Conservation (phyloP, 2,329 filamentous ascomycete genomes). For the Tolypocladium tropicale region DNA sequence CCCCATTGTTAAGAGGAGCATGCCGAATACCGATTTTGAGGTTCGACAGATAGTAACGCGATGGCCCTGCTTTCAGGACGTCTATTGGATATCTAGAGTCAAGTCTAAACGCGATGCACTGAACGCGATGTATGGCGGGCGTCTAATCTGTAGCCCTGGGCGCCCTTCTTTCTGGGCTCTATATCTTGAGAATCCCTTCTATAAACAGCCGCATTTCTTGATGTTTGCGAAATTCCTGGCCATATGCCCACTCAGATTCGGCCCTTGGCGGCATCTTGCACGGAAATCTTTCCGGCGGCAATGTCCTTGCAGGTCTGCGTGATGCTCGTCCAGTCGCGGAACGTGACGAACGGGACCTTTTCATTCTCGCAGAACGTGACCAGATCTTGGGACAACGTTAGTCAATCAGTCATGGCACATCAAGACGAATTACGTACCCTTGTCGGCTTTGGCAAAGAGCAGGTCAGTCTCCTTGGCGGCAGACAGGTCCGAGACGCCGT, state of each 20-base stretch:
- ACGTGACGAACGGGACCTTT: constrained; percentile 78
- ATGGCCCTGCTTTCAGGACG: not conserved
- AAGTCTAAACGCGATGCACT: not conserved
- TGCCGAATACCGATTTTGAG: no score
- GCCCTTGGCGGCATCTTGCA: constrained; percentile 57
- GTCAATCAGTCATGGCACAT: not conserved
- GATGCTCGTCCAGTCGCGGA: constrained; percentile 76
- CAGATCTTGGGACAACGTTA: constrained; percentile 48
- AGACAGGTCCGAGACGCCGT: constrained; percentile 86
- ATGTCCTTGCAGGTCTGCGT: constrained; percentile 68
- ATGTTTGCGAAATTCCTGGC: not conserved
- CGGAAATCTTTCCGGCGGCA: constrained; percentile 57
- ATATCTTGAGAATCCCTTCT: not conserved
- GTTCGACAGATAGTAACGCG: no score
- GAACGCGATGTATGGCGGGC: not conserved
- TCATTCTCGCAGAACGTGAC: constrained; percentile 79
- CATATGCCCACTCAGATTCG: constrained; percentile 16
- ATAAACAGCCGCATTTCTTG: no score
- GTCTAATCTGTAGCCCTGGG: not conserved
- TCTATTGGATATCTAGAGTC: constrained; percentile 4
- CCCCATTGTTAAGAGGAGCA: no score
- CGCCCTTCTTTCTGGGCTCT: not conserved
- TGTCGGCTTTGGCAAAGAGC: constrained; percentile 84
- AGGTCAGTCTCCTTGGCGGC: constrained; percentile 89
- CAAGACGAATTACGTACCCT: constrained; percentile 45